phyloP scores from a whole-genome alignment of 2,329 filamentous ascomycete genomes.

The Trichoderma breve region DNA sequence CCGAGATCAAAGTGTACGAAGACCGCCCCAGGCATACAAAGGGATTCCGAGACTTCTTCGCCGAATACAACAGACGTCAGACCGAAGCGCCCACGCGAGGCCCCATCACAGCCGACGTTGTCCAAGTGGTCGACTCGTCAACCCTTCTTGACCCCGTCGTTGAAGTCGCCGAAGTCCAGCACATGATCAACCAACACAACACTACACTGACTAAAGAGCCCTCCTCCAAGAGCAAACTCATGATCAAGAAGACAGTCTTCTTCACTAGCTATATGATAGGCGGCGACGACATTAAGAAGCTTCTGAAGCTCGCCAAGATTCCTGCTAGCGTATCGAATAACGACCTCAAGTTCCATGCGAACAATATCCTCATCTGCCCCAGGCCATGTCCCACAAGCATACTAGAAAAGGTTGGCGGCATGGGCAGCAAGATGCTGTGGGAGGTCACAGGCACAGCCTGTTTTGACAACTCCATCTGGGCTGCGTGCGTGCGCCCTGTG shows the following conservation, averaged over 20 bases:
- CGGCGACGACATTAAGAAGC: slow-evolving; percentile 65
- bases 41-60: slow-evolving; percentile 82
- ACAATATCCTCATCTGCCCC: slow-evolving; percentile 86
- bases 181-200: slow-evolving; percentile 88
- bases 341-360: slow-evolving; percentile 79
- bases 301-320: slow-evolving; percentile 68
- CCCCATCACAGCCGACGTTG: slow-evolving; percentile 73
- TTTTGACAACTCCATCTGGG: slow-evolving; percentile 83
- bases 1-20: slow-evolving; percentile 77
- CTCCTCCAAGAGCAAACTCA: slow-evolving; percentile 47
- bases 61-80: slow-evolving; percentile 66
- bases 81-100: slow-evolving; percentile 53
- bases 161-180: slow-evolving; percentile 82
- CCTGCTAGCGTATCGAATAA: slow-evolving; percentile 61
- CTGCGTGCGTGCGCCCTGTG: slow-evolving; percentile 73
- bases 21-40: slow-evolving; percentile 68
- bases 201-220: slow-evolving; percentile 39
- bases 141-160: slow-evolving; percentile 72
- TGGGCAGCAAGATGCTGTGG: slow-evolving; percentile 82
- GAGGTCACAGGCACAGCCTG: slow-evolving; percentile 73
- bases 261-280: slow-evolving; percentile 90
- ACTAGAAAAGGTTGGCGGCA: slow-evolving; percentile 79
- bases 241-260: slow-evolving; percentile 82
- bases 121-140: slow-evolving; percentile 77
- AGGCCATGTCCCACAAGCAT: slow-evolving; percentile 70